phyloP scores from a whole-genome alignment of 257 asterid species.

The Solanum chiquidenum region DNA sequence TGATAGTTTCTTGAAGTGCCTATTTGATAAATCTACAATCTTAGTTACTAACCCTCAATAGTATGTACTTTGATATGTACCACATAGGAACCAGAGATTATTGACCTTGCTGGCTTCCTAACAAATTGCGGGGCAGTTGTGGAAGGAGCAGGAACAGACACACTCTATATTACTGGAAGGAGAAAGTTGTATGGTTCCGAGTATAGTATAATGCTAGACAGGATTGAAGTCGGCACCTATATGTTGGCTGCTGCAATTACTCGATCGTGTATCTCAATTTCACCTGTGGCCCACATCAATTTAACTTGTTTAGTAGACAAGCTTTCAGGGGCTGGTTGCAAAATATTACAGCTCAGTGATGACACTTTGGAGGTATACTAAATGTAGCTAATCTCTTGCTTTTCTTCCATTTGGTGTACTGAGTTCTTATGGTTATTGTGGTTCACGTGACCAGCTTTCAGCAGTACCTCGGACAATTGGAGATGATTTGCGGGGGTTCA shows the following conservation, averaged over 20 bases:
- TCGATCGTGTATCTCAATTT: slow-evolving; percentile 24
- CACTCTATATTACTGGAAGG: slow-evolving; percentile 15
- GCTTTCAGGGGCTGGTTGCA: slow-evolving; percentile 26
- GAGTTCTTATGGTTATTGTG: not conserved
- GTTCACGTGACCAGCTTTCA: slow-evolving; percentile 12
- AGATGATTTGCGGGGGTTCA: slow-evolving; percentile 17
- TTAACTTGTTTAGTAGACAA: slow-evolving; percentile 13
- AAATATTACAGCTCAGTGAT: not conserved
- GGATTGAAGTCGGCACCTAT: slow-evolving; percentile 32
- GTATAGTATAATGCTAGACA: slow-evolving; percentile 28
- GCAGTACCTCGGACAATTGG: slow-evolving; percentile 2
- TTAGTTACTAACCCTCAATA: not conserved
- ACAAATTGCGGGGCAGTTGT: slow-evolving; percentile 24
- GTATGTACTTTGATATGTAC: not conserved
- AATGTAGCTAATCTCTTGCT: not conserved
- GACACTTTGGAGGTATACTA: slow-evolving; percentile 17
- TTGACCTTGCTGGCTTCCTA: slow-evolving; percentile 27
- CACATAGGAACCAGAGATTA: slow-evolving; percentile 34
- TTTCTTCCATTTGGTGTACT: not conserved
- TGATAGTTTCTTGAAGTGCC: not conserved
- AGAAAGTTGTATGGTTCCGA: slow-evolving; percentile 12
- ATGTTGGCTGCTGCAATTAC: slow-evolving; percentile 43
- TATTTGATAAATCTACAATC: not conserved
- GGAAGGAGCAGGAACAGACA: slow-evolving; percentile 27
- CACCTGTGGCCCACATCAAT: slow-evolving; percentile 11